Base-by-base conservation (phyloP, 352 stramenopile species). In the Pythium sukuiense region DNA sequence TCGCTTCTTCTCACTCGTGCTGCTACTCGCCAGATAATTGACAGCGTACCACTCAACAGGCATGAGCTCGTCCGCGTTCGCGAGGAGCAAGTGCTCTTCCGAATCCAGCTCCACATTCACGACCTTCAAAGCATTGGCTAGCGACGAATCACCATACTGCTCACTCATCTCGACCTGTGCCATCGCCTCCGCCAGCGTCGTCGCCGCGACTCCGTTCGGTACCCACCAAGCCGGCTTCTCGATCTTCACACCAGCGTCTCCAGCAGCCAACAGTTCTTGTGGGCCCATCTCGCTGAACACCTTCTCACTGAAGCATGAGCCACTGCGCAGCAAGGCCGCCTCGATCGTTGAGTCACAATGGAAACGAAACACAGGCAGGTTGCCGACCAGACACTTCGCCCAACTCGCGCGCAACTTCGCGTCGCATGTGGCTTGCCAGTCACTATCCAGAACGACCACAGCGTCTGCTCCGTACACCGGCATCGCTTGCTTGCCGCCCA, bases 31-130 rank as follows among this genome's bases (percentile, higher is more conserved):
- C 0, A 95, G 76, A 41, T 83, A 92, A 55, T 90, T 87, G 20
- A 95, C 87, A 1, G 87, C 85, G 49, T 92, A 93, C 87, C 87
- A 95, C 69, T 95, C 87, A 45, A 95, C 83, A 18, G 85, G 85
- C 20, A 76, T 91, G 13, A 95, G 66, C 27, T 95, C 87, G 65
- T 95, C 87, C 9, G 84, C 89, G 64, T 92, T 93, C 12, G 85
- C 83, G 4, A 95, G 63, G 43, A 95, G 72, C 30, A 95, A 71
- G 63, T 95, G 87, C 49, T 95, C 87, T 56, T 93, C 83, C 5
- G 85, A 74, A 65, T 92, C 81, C 33, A 95, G 55, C 63, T 95
- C 87, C 27, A 79, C 76, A 33, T 84, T 79, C n/a, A 84, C 61
- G 3, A 92, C 85, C 20, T 78, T 59, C 9, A 95, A 69, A 20